Conservation (phyloP, 1,284 basidiomycete genomes). For the Ceratobasidium sp. region DNA sequence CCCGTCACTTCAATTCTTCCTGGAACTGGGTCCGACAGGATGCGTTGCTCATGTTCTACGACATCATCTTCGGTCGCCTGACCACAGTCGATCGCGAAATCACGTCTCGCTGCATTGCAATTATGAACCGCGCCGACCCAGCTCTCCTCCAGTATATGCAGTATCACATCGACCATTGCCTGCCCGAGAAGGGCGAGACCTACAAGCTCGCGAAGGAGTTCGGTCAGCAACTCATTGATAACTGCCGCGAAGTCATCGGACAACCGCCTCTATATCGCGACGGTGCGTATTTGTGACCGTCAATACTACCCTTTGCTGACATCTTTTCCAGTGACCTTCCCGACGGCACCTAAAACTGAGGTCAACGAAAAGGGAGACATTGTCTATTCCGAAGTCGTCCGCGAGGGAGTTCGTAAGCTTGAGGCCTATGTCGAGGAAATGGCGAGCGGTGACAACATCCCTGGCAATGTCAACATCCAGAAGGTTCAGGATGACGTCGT, state of each 20-base stretch:
- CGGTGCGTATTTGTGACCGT: conserved; percentile 67
- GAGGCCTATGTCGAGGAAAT: conserved; percentile 99
- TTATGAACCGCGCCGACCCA: conserved; percentile 97
- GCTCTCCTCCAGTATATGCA: conserved; percentile 94
- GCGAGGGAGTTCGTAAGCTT: conserved; percentile 95
- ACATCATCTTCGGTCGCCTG: conserved; percentile 95
- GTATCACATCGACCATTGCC: conserved; percentile 89
- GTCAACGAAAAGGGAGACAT: conserved; percentile 95
- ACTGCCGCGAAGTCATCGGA: conserved; percentile 88
- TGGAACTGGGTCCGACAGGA: conserved; percentile 99
- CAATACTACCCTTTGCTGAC: conserved; percentile 5
- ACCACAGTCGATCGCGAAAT: conserved; percentile 95
- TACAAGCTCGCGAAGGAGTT: conserved; percentile 97
- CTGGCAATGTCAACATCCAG: conserved; percentile 88
- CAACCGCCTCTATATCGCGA: conserved; percentile 92
- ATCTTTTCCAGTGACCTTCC: conserved; percentile 85
- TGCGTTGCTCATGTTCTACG: conserved; percentile 95
- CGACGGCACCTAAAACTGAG: conserved; percentile 96
- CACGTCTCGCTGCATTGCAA: conserved; percentile 96
- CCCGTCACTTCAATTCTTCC: conserved; percentile 96
- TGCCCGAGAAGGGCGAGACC: conserved; percentile 87
- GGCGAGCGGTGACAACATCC: conserved; percentile 92
- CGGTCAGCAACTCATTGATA: conserved; percentile 95
- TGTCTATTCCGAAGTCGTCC: conserved; percentile 93
- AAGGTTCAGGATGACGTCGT: conserved; percentile 97